Evolutionary conservation across 176 grass and related monocot species (phyloP).

Genomic region (Avena atlantica): DNA sequence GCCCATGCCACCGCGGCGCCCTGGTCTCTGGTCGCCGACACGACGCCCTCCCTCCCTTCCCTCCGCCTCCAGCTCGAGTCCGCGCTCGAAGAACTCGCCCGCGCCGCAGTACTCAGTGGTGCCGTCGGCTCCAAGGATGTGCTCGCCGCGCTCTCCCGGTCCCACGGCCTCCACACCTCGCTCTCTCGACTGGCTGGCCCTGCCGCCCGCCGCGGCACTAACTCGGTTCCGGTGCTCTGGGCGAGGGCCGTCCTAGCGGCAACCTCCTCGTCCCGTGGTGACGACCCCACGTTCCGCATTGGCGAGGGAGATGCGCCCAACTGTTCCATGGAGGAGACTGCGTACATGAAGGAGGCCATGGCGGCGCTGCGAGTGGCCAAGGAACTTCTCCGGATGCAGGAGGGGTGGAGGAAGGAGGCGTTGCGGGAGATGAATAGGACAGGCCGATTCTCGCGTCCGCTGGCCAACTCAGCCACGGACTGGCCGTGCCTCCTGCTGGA

Average conservation of each 20-base stretch:
- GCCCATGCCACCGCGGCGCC: slow-evolving; percentile 21
- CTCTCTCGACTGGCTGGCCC: slow-evolving; percentile 51
- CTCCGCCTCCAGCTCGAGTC: slow-evolving; percentile 72
- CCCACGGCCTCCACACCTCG: slow-evolving; percentile 64
- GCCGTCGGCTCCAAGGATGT: slow-evolving; percentile 79
- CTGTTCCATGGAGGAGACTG: slow-evolving; percentile 83
- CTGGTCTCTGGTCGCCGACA: slow-evolving; percentile 41
- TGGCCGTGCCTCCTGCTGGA: slow-evolving; percentile 92
- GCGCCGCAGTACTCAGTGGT: slow-evolving; percentile 59
- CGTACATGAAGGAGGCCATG: slow-evolving; percentile 73
- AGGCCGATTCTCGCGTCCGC: slow-evolving; percentile 62
- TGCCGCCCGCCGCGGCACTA: background rate
- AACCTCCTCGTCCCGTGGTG: slow-evolving; percentile 13
- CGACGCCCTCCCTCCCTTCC: slow-evolving; percentile 40
- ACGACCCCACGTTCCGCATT: slow-evolving; percentile 38
- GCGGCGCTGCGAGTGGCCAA: slow-evolving; percentile 75
- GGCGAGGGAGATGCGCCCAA: slow-evolving; percentile 32
- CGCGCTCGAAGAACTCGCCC: slow-evolving; percentile 74
- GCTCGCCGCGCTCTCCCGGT: slow-evolving; percentile 66
- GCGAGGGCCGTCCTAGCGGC: slow-evolving; percentile 69
- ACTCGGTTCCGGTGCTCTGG: slow-evolving; percentile 68
- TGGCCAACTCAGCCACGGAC: slow-evolving; percentile 77
- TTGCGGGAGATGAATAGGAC: slow-evolving; percentile 70
- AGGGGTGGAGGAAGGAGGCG: slow-evolving; percentile 78
- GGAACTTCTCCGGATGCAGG: slow-evolving; percentile 75